Conservation (phyloP, 2,329 filamentous ascomycete species). For the Paraconiothyrium brasiliense region DNA sequence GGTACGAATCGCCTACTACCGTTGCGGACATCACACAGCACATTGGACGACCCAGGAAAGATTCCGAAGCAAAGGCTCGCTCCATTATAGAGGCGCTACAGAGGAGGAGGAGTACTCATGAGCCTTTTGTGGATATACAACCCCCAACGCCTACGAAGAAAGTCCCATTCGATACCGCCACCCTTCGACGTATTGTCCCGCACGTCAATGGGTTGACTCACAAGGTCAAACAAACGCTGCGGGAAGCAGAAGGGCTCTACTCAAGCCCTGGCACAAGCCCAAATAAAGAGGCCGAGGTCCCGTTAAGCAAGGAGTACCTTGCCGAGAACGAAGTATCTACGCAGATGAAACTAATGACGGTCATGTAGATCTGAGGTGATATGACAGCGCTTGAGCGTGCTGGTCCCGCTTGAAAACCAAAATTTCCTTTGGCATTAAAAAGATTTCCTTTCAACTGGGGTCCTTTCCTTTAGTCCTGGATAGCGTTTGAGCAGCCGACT, state of each 20-base stretch:
- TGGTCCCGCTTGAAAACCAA: conserved; percentile 27
- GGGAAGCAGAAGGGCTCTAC: conserved; percentile 59
- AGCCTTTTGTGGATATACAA: conserved; percentile 35
- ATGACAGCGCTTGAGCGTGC: conserved; percentile 27
- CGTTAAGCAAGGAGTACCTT: conserved; percentile 47
- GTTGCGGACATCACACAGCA: conserved; percentile 39
- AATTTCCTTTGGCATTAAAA: conserved; percentile 30
- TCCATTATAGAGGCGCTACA: conserved; percentile 70
- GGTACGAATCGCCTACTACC: conserved; percentile 37
- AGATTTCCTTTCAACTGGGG: conserved; percentile 35
- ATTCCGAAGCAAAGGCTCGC: conserved; percentile 67
- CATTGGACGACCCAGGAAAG: conserved; percentile 60
- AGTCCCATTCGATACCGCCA: conserved; percentile 73
- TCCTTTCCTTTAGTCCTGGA: conserved; percentile 38
- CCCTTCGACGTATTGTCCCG: conserved; percentile 69
- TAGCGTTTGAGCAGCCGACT: conserved; percentile 43
- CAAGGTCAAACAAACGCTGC: conserved; percentile 58
- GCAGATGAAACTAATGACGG: conserved; percentile 54
- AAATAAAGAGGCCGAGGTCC: conserved; percentile 43
- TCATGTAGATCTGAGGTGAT: conserved; percentile 44
- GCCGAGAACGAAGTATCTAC: conserved; percentile 44
- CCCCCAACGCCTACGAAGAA: conserved; percentile 57
- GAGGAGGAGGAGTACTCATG: conserved; percentile 53
- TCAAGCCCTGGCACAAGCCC: conserved; percentile 53
- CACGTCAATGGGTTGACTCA: conserved; percentile 60